Evolutionary conservation across 1,284 basidiomycete species (phyloP).

Genomic region (Melanopsichium pennsylvanicum): DNA sequence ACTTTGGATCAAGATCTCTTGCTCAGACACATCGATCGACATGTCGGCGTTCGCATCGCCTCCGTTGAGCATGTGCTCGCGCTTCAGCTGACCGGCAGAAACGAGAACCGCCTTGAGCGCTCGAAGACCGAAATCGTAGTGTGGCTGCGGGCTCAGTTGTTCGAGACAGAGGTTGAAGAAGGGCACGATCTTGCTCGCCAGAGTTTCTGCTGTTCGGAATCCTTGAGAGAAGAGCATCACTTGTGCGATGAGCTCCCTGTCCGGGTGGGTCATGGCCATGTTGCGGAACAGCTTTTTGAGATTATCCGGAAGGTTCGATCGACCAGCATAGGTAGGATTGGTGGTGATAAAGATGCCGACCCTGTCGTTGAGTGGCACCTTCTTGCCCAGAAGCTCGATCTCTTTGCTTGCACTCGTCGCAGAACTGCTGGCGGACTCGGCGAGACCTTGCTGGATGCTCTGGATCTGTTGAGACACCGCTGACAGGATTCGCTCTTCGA

Average conservation of each 20-base stretch:
- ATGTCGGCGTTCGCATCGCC: constrained; percentile 15
- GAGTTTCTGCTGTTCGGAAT: constrained; percentile 92
- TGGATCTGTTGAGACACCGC: constrained; percentile 99
- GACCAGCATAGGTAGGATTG: constrained; percentile 93
- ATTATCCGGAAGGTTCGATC: constrained; percentile 95
- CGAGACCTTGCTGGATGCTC: constrained; percentile 94
- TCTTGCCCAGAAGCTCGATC: constrained; percentile 89
- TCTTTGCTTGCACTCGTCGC: constrained; percentile 17
- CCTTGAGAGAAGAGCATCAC: constrained; percentile 99
- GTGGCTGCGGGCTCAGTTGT: constrained; percentile 94
- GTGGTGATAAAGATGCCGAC: constrained; percentile 97
- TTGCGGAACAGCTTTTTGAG: constrained; percentile 91
- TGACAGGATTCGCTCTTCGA: constrained; percentile 96
- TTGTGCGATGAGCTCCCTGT: constrained; percentile 97
- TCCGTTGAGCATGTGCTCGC: constrained; percentile 70
- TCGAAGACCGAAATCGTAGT: constrained; percentile 98
- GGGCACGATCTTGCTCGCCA: constrained; percentile 96
- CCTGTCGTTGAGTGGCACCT: constrained; percentile 87
- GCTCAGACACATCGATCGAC: constrained; percentile 74
- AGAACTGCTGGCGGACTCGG: constrained; percentile 67
- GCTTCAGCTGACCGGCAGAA: constrained; percentile 96
- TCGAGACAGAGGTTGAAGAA: constrained; percentile 99
- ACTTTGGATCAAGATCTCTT: constrained; percentile 97
- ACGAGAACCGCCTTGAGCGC: constrained; percentile 95
- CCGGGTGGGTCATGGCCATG: constrained; percentile 99